A percentile compares a stretch with the other conserved stretches of the same genome.
Conservation (phyloP, 305 asterid genomes). For the Caryopteris hybrid region DNA sequence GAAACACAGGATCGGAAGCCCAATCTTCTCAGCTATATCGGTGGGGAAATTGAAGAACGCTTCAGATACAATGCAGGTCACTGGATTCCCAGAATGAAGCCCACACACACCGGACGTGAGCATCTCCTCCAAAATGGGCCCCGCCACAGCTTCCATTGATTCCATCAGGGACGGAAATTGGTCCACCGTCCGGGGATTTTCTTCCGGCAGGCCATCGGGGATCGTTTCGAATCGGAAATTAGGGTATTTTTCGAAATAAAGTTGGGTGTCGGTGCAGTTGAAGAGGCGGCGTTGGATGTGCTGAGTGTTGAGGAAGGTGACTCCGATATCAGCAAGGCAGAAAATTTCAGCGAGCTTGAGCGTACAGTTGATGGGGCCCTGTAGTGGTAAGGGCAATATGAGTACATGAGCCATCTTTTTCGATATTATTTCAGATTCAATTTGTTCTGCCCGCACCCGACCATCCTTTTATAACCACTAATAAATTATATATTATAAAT, state of each 20-base stretch:
- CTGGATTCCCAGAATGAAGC: constrained; percentile 8
- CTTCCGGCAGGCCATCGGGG: constrained; percentile 31
- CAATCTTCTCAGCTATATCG: constrained; percentile 30
- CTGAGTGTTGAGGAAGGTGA: constrained; percentile 52
- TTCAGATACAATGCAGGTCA: constrained; percentile 42
- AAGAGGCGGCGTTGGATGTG: constrained; percentile 39
- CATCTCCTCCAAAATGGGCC: constrained; percentile 36
- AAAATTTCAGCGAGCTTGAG: constrained; percentile 57
- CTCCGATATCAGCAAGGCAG: constrained; percentile 19
- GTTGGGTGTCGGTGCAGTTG: constrained; percentile 5
- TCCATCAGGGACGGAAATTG: constrained; percentile 26
- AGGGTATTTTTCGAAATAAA: constrained; percentile 24
- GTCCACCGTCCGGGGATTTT: constrained; percentile 33
- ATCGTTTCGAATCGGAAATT: constrained; percentile 31
- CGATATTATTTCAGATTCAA: no score
- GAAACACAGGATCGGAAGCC: constrained; percentile 39
- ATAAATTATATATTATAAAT: no score
- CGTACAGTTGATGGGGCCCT: constrained; percentile 54
- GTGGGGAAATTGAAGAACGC: constrained; percentile 41
- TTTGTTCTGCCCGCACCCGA: no score
- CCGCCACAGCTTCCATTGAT: constrained; percentile 32
- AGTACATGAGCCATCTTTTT: constrained; percentile 40
- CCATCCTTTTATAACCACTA: no score
- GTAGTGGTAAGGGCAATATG: constrained; percentile 59
- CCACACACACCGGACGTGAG: background rate